Base-by-base conservation (phyloP, 495 filamentous ascomycete genomes). In the Pyrenula aspistea region DNA sequence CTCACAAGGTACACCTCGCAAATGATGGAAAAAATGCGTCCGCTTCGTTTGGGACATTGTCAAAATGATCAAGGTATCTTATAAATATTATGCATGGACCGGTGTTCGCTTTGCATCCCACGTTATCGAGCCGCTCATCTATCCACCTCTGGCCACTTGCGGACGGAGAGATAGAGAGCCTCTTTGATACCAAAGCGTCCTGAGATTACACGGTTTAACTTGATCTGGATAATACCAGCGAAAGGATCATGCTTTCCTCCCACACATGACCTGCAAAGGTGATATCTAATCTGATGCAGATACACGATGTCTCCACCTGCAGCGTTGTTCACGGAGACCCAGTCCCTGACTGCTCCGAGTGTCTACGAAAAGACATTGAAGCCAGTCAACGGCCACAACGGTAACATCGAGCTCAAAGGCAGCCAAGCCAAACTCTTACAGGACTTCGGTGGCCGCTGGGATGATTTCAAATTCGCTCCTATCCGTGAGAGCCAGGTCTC, bases 201-300 rank as follows among this genome's bases (percentile, higher is more conserved):
- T 93, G 89, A 95, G 86, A 95, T 85, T 80, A 93, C 85, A 95
- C 89, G 88, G 89, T 84, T 73, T 74, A 91, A 95, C 89, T 92
- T 93, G 89, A 95, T 92, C 89, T 89, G 87, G 89, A 89, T 91
- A 95, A 93, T 92, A 86, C 89, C 87, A 89, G 89, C 89, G 89
- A 88, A 90, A 93, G 87, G 86, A 92, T 89, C 88, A 91, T 91
- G 87, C 86, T 81, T 76, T 74, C 76, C 69, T 70, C 68, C 66
- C 64, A 57, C 57, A 62, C 63, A n/a, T n/a, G n/a, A 60, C 56
- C 51, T 50, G 55, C 61, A 65, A 68, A 66, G 67, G 60, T 64
- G 71, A 63, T 68, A 54, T 58, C 66, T 72, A 70, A 73, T 65
- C 66, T 68, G 66, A 70, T 63, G 61, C 61, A 61, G 61, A 48